Percentiles rank a stretch among this genome's conserved stretches.
phyloP scores from a whole-genome alignment of 2,329 filamentous ascomycete species.

The Rutstroemia sp. region DNA sequence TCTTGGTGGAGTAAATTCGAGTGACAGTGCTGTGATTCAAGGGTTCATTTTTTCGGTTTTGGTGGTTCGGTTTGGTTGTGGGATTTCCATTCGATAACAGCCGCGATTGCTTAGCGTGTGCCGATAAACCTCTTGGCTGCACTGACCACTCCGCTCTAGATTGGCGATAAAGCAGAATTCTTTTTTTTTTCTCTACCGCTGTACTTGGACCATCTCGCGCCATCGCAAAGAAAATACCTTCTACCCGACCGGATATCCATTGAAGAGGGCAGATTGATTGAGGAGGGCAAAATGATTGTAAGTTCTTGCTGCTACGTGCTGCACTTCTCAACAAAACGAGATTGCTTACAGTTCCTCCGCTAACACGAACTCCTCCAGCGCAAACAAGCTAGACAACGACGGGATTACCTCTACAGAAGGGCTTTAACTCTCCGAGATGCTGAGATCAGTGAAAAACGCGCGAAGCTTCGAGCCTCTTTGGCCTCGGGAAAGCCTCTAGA shows the following conservation, averaged over 20 bases:
- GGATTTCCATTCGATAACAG: neutral
- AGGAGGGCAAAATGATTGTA: conserved; percentile 21
- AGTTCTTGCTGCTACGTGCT: conserved; percentile 5
- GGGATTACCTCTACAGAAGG: conserved; percentile 86
- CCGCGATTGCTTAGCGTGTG: neutral
- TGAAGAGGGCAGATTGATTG: neutral
- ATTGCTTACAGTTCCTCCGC: neutral
- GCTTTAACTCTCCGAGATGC: conserved; percentile 84
- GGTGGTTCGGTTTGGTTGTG: conserved; percentile 1
- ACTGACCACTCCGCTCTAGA: neutral
- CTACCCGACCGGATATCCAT: neutral
- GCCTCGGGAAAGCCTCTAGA: conserved; percentile 85
- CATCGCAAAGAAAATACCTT: neutral
- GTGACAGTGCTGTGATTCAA: neutral
- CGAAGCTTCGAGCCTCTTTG: conserved; percentile 77
- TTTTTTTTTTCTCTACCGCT: neutral
- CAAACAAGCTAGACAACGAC: conserved; percentile 69
- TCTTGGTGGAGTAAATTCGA: conserved; percentile 4
- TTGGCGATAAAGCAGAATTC: neutral
- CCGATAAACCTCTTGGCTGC: neutral
- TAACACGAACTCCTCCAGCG: conserved; percentile 35
- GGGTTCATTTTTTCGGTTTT: conserved; percentile 1
- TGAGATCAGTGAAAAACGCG: conserved; percentile 85
- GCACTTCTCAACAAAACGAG: no score
- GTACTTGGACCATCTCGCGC: neutral